Evolutionary conservation across 1,139 yeast species (phyloP).

Genomic region (Neolecta irregularis): DNA sequence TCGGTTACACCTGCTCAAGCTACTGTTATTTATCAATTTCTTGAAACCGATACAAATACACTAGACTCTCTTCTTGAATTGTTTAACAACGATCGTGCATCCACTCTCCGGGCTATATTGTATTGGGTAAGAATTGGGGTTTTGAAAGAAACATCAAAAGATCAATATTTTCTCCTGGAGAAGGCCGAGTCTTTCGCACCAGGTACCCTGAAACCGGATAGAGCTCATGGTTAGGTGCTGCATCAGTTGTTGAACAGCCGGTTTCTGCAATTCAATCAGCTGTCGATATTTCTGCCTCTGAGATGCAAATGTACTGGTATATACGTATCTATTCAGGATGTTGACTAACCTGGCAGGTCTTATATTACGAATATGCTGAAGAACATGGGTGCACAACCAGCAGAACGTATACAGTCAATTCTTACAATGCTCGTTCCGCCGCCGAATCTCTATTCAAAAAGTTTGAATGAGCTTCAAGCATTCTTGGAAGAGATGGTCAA

Average conservation of each 20-base stretch:
- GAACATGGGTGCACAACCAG: conserved; percentile 37
- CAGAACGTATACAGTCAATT: conserved; percentile 38
- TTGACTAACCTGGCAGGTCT: conserved; percentile 22
- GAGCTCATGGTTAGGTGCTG: no score
- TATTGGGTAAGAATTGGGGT: conserved; percentile 23
- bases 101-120: conserved; percentile 16
- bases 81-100: conserved; percentile 21
- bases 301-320: conserved; percentile 29
- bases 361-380: conserved; percentile 41
- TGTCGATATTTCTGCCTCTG: conserved; percentile 24
- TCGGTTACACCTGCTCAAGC: conserved; percentile 60
- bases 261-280: conserved; percentile 19
- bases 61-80: conserved; percentile 1
- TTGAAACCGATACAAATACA: conserved; percentile 21
- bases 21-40: conserved; percentile 42
- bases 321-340: conserved; percentile 1
- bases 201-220: conserved; percentile 27
- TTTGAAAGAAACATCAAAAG: conserved; percentile 16
- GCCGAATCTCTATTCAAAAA: conserved; percentile 28
- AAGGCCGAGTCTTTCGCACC: conserved; percentile 20
- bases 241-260: conserved; percentile 13
- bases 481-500: conserved; percentile 30
- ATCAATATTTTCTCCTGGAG: conserved; percentile 18
- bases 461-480: conserved; percentile 29
- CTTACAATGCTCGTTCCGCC: conserved; percentile 38